Base-by-base conservation (phyloP, 805 yeast species). In the Pichia nakasei region DNA sequence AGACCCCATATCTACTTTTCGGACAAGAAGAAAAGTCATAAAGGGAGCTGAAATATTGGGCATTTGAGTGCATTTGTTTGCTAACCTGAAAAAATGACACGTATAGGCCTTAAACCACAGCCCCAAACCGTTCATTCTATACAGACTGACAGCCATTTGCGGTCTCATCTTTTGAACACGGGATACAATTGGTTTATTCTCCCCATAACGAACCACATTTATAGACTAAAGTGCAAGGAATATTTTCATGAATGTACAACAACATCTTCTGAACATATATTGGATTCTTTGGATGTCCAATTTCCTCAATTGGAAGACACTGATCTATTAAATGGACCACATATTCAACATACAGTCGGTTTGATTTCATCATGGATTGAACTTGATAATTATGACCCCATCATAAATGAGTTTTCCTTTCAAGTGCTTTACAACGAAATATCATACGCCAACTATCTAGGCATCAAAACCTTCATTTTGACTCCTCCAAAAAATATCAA, bases 281-380 rank as follows among this genome's bases (percentile, higher is more conserved):
- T 65, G 7, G 46, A 48, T 21, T 50, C 56, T 8, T 56, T 63
- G 32, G 43, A 47, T 2, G 74, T 69, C 1, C 73, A 73, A 1
- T 51, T 58, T 13, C 77, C 78, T 1, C 18, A 39, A 21, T 12
- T 27, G 3, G 1, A 22, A 2, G 34, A 44, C 17, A 31, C 43
- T 1, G 53, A 56, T 5, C 50, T 62, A 2, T 57, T 58, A 4
- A 65, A 71, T 0, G 77, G 75, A 1, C 49, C 57, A 0, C 74
- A 73, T 52, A 57, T 68, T 2, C 42, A 53, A 2, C 58, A 61
- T 49, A 59, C 76, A 8, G 70, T 82, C 21, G 86, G 85, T 0
- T 52, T 80, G 26, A 58, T 80, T 3, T 73, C 86, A 0, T 76
- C 83, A 2, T 82, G 87, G 86, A 65, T 80, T n/a, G 86, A 80